These are phyloP conservation scores for Mortierella sp. DNA, from an alignment of 371 early-diverging fungal genomes.

Conservation along the genomic window DNA sequence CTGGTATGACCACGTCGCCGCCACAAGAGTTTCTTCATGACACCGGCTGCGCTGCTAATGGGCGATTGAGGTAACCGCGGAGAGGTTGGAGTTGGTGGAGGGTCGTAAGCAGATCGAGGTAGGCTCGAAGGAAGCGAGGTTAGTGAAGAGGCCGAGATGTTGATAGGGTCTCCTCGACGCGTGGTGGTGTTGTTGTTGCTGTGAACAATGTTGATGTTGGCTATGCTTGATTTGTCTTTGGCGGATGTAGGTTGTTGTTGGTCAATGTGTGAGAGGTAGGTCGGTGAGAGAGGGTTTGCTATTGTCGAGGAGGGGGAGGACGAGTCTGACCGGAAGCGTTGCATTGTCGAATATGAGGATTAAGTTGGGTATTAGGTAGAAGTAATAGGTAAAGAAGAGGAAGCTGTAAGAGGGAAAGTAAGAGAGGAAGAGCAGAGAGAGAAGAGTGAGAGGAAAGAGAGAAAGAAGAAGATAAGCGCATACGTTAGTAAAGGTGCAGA, in stretches of 20 bases:
- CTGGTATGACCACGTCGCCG: constrained; percentile 38
- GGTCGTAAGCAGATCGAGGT: constrained; percentile 15
- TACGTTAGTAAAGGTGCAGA: too few relatives aligned
- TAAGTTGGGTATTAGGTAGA: neutral
- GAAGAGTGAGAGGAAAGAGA: neutral
- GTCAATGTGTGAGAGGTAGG: neutral
- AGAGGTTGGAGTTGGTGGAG: constrained; percentile 10
- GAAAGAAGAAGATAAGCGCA: neutral
- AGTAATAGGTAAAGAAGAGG: neutral
- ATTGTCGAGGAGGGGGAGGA: constrained; percentile 34
- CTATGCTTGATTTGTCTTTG: constrained; percentile 7
- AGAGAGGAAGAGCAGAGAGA: neutral
- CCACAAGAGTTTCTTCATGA: constrained; percentile 45
- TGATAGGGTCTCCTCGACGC: constrained; percentile 15
- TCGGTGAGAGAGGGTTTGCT: constrained; percentile 28
- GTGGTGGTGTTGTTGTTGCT: constrained; percentile 1
- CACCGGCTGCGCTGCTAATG: constrained; percentile 41
- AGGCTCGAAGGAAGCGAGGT: neutral
- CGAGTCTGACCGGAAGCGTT: constrained; percentile 39
- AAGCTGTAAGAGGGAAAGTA: neutral
- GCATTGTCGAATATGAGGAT: neutral
- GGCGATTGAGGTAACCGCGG: constrained; percentile 39
- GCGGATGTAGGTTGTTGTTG: neutral
- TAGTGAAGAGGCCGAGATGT: constrained; percentile 8
- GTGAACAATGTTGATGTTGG: neutral